A percentile compares a stretch with the other conserved stretches of the same genome.
These are phyloP conservation scores for Gremmenia infestans DNA, from an alignment of 2,329 filamentous ascomycete species.

Conservation along the genomic window DNA sequence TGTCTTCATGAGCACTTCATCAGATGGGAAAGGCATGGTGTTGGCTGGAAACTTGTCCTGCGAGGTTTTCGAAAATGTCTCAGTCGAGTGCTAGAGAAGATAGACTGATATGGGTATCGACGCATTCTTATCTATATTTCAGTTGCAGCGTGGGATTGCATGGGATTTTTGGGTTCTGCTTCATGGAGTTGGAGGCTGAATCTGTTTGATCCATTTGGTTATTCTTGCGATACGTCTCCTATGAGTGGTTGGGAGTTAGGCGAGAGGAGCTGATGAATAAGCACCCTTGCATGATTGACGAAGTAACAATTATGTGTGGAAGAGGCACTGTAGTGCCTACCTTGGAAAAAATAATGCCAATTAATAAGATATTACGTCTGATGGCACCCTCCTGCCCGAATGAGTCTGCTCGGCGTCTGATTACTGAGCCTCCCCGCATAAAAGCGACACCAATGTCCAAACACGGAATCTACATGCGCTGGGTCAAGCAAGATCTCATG, in stretches of 20 bases:
- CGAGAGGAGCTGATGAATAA: constrained; percentile 2
- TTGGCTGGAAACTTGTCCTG: background rate
- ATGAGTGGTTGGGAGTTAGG: background rate
- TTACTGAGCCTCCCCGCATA: background rate
- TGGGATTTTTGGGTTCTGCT: background rate
- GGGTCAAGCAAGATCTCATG: background rate
- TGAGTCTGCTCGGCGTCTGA: background rate
- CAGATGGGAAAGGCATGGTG: constrained; percentile 41
- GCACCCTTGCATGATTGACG: constrained; percentile 4
- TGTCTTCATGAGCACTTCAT: constrained; percentile 36
- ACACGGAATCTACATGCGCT: background rate
- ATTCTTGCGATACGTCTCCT: background rate
- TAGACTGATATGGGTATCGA: too few species aligned
- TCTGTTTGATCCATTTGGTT: background rate
- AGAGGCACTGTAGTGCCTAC: background rate
- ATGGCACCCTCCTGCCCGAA: too few species aligned
- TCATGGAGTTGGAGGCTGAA: constrained; percentile 5
- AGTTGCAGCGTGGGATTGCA: background rate
- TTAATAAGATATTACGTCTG: background rate
- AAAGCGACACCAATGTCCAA: background rate
- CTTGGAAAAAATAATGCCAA: background rate
- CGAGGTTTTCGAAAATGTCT: background rate
- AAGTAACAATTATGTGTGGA: background rate
- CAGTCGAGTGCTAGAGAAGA: background rate
- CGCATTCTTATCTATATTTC: background rate